Percentiles rank a stretch among this genome's conserved stretches.
These are phyloP conservation scores for Allium fistulosum DNA, from an alignment of 106 monocot genomes.

Conservation along the genomic window DNA sequence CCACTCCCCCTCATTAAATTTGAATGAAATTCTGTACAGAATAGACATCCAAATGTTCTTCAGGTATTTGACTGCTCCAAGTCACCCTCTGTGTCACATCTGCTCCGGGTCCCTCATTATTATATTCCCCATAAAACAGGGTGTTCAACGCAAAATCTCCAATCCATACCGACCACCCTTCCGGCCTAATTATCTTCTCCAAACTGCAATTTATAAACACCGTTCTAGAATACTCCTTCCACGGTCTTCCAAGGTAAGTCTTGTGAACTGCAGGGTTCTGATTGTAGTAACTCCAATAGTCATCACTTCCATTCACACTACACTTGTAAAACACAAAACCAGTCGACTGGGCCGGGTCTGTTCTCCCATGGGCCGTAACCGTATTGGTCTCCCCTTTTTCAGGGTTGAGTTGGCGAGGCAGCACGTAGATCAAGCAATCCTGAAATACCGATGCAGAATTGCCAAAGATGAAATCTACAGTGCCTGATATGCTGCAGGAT, in stretches of 20 bases:
- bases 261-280: conserved; percentile 1
- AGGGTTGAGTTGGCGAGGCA: conserved; percentile 29
- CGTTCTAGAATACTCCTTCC: conserved; percentile 20
- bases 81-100: conserved; percentile 5
- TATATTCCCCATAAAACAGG: conserved; percentile 14
- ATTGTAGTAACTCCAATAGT: conserved; percentile 3
- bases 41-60: conserved; percentile 9
- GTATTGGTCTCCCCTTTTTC: conserved; percentile 39
- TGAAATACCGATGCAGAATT: conserved; percentile 56
- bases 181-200: conserved; percentile 9
- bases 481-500: conserved; percentile 48
- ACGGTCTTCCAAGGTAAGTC: conserved; percentile 11
- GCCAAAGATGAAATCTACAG: conserved; percentile 82
- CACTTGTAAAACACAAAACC: conserved; percentile 18
- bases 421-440: conserved; percentile 23
- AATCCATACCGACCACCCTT: conserved; percentile 13
- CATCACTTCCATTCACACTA: conserved; percentile 1
- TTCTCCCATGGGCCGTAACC: conserved; percentile 13
- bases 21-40: conserved; percentile 14
- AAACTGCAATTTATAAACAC: conserved; percentile 11
- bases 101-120: conserved; percentile 5
- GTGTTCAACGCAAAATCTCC: conserved; percentile 13
- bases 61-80: conserved; percentile 16
- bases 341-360: conserved; percentile 22
- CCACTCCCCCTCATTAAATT: background rate